A percentile compares a stretch with the other conserved stretches of the same genome.
These are phyloP conservation scores for Trichoderma brevicompactum DNA, from an alignment of 2,329 filamentous ascomycete species.

Conservation along the genomic window DNA sequence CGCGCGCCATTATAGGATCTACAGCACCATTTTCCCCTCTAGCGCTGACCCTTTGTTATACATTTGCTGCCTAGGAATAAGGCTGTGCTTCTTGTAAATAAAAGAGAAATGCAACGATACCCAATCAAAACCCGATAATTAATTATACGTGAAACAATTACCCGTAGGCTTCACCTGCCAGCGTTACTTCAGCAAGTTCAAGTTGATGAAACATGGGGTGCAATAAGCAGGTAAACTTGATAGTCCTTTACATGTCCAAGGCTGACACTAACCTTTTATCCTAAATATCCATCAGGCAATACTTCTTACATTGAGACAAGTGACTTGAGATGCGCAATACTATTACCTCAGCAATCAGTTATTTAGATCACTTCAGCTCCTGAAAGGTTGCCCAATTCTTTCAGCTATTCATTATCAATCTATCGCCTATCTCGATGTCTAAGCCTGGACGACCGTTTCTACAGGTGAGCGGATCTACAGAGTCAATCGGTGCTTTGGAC, in stretches of 20 bases:
- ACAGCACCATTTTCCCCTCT: too few species aligned
- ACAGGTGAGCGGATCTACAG: constrained; percentile 4
- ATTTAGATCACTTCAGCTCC: neutral
- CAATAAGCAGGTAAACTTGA: neutral
- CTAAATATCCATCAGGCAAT: too few species aligned
- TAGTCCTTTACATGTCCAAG: neutral
- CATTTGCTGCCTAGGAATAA: too few species aligned
- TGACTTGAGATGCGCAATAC: too few species aligned
- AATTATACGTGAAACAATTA: neutral
- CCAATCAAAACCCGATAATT: neutral
- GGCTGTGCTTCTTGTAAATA: too few species aligned
- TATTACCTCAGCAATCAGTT: too few species aligned
- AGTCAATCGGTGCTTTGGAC: neutral
- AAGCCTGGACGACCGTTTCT: neutral
- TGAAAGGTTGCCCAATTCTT: neutral
- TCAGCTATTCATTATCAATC: neutral
- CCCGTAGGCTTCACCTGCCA: neutral
- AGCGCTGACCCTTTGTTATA: too few species aligned
- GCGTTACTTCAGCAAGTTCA: neutral
- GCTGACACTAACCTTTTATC: too few species aligned
- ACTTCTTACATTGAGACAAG: too few species aligned
- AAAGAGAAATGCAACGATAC: neutral
- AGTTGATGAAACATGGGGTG: neutral
- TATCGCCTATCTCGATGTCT: neutral
- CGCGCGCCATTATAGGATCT: too few species aligned